Base-by-base conservation (phyloP, 2,329 filamentous ascomycete genomes). In the Phaeosphaeria sp. region DNA sequence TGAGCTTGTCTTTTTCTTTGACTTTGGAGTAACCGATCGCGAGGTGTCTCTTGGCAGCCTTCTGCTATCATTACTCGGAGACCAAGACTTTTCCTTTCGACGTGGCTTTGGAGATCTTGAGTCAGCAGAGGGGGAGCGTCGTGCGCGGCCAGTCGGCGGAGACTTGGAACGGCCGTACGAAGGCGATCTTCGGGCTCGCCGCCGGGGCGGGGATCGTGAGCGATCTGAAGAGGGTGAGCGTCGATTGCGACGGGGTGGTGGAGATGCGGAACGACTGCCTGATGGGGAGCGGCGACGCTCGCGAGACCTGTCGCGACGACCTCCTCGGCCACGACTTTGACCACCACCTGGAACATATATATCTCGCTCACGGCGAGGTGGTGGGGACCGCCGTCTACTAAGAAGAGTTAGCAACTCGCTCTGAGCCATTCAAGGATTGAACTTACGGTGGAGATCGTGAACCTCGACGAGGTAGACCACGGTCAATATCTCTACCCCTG, bases 271-370 rank as follows among this genome's bases (percentile, higher is more conserved):
- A 30, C 59, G 68, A 47, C 66, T 71, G 50, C 60, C 66, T 11
- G 77, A 72, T 30, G 67, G 70, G 51, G 74, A 75, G 55, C 73
- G 77, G 50, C 72, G 72, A 30, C 70, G 71, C n/a, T 68, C 65
- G 55, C 62, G 70, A 55, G 71, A 71, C 39, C 68, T 67, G 47
- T 73, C 71, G 30, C 72, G 80, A 71, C 66, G 78, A 67, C 66
- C 64, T 51, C 65, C 68, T 59, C 72, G 79, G 69, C 67, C 67
- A 33, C 64, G 66, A 57, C 71, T 69, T 55, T 63, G 66, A 59
- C 77, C 69, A 47, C 80, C 78, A 21, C 76, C 68, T 17, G 86
- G 86, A 39, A 87, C 80, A 67, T 88, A 89, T 25, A 83, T 81
- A 70, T 89, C 86, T 56, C 80, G 79, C 52, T 83, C 81, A 33